Conservation (phyloP, 2,329 filamentous ascomycete genomes). For the Pseudocercospora cruenta region DNA sequence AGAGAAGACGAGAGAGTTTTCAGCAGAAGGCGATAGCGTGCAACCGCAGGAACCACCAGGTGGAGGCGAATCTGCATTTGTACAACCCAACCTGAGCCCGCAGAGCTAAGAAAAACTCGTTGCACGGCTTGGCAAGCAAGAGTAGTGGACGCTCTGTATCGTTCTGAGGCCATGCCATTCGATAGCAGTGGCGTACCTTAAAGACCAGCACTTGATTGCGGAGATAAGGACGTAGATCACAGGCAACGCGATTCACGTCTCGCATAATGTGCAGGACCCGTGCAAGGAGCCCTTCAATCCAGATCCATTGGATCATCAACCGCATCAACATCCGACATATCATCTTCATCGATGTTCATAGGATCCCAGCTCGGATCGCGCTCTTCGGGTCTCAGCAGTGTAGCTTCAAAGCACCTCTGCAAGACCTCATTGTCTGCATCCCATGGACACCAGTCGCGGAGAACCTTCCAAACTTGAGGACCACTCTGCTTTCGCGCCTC, state of each 20-base stretch:
- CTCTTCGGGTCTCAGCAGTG: constrained; percentile 35
- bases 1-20: constrained; percentile 2
- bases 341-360: constrained; percentile 36
- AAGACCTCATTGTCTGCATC: constrained; percentile 37
- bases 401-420: constrained; percentile 34
- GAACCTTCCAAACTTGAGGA: constrained; percentile 33
- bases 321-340: constrained; percentile 26
- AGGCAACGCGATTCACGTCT: neutral
- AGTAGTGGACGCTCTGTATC: neutral
- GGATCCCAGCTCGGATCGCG: constrained; percentile 33
- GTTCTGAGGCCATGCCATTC: neutral
- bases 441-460: constrained; percentile 41
- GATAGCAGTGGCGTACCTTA: neutral
- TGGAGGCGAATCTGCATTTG: neutral
- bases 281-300: constrained; percentile 23
- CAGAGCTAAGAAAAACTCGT: neutral
- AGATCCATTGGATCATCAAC: constrained; percentile 36
- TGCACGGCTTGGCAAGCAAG: neutral
- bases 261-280: neutral
- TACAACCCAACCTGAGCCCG: neutral
- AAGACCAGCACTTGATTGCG: neutral
- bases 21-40: constrained; percentile 1
- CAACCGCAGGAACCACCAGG: neutral
- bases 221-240: neutral
- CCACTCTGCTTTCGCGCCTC: constrained; percentile 34